Base-by-base conservation (phyloP, 208 protist genomes). In the Trypanosoma conorhini region DNA sequence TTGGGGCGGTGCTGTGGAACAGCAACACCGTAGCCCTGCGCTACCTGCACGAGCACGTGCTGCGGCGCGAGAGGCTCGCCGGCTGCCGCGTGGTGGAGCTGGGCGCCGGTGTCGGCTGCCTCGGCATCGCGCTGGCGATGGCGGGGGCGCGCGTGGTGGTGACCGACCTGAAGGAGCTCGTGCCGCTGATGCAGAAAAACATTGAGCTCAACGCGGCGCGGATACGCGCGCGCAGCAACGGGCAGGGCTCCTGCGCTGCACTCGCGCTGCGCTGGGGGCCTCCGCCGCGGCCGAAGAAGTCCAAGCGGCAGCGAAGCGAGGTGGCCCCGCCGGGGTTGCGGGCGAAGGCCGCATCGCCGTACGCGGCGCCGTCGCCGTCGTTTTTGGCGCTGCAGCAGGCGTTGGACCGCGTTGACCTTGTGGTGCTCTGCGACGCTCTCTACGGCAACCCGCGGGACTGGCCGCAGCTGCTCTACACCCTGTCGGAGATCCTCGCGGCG, bases 1-100 rank as follows among this genome's bases (percentile, higher is more conserved):
- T 96, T 22, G 92, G 92, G 22, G 81, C 92, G 0, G 92, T 96
- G 31, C 72, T 96, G 60, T 96, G 92, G 89, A 96, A 96, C 71
- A 94, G 89, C 80, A 96, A 96, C 71, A 80, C 59, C 17, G 82
- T 83, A 26, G 87, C 88, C 3, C 73, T 95, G 24, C 19, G 61
- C 17, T 81, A 95, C 70, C 74, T 96, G 24, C 83, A 93, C 59
- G 31, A 74, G 0, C 83, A 88, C 62, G 72, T 94, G n/a, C 70
- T 87, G 85, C 35, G 12, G 85, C 35, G 12, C 15, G 10, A 63
- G 50, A 40, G 60, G 35, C 50, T 12, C 5, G 17, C 24, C 9
- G 24, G 44, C 5, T 61, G 76, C 21, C 60, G 65, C 21, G 70
- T 88, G 40, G 80, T 95, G 19, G 92, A 97, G 69, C 80, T 97